phyloP scores from a whole-genome alignment of 495 filamentous ascomycete genomes.

The Chaetomium cochliodes region DNA sequence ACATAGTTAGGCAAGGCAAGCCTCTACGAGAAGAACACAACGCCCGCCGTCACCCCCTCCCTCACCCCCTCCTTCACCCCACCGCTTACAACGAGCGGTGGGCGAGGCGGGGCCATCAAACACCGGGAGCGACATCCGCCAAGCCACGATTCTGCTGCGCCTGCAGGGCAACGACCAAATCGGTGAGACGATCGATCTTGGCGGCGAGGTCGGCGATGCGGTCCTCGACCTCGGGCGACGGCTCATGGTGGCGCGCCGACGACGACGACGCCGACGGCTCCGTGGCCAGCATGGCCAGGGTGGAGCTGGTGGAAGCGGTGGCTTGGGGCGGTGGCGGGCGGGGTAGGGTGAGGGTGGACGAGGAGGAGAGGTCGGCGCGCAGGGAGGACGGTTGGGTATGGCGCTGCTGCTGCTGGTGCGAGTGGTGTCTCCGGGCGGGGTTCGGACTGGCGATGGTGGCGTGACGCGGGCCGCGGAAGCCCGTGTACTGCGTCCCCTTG shows the following conservation, averaged over 20 bases:
- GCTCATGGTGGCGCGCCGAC: conserved; percentile 11
- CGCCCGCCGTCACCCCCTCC: neutral
- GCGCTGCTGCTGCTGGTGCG: neutral
- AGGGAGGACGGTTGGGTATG: conserved; percentile 19
- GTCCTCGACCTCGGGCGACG: conserved; percentile 41
- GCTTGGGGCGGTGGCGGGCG: neutral
- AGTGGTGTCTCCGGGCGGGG: conserved; percentile 4
- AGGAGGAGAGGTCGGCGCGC: neutral
- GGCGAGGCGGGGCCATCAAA: neutral
- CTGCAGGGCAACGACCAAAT: conserved; percentile 44
- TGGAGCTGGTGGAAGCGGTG: neutral
- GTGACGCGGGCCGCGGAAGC: conserved; percentile 32
- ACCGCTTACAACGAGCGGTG: neutral
- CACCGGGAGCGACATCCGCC: conserved; percentile 25
- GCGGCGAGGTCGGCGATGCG: conserved; percentile 45
- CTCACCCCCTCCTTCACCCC: neutral
- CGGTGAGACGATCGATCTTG: conserved; percentile 51
- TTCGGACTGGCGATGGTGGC: conserved; percentile 22
- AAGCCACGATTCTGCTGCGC: conserved; percentile 26
- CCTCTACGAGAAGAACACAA: too few relatives aligned
- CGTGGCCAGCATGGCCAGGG: too few relatives aligned
- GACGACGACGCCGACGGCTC: too few relatives aligned
- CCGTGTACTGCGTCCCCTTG: conserved; percentile 39
- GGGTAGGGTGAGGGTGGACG: neutral
- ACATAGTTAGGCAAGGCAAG: too few relatives aligned